Conservation (phyloP, 768 basidiomycete genomes). For the Suillus sp. region DNA sequence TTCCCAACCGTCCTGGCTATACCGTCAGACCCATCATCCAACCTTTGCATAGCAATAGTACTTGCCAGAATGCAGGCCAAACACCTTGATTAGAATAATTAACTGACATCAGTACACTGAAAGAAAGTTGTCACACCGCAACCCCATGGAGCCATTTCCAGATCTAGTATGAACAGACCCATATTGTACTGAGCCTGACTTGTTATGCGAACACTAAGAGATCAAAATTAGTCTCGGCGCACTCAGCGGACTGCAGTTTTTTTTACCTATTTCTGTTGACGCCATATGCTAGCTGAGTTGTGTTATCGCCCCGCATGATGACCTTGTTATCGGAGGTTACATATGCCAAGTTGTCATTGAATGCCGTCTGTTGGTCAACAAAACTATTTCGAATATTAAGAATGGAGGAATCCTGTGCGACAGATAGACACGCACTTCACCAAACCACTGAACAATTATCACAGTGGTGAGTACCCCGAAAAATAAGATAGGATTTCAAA, state of each 20-base stretch:
- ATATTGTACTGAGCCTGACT: conserved; percentile 65
- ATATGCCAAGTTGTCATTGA: conserved; percentile 55
- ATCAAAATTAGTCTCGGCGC: neutral
- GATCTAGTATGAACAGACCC: conserved; percentile 83
- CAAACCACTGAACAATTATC: conserved; percentile 51
- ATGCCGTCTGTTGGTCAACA: conserved; percentile 56
- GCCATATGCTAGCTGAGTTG: conserved; percentile 53
- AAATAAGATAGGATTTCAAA: conserved; percentile 13
- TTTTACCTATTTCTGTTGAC: conserved; percentile 62
- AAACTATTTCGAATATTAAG: conserved; percentile 46
- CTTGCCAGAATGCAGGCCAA: conserved; percentile 84
- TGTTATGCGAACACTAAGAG: conserved; percentile 71
- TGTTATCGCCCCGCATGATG: conserved; percentile 79
- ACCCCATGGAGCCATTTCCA: conserved; percentile 84
- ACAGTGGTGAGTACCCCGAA: conserved; percentile 16
- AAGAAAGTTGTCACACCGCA: conserved; percentile 58
- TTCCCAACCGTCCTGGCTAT: conserved; percentile 41
- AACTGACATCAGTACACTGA: conserved; percentile 10
- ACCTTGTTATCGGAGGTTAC: conserved; percentile 59
- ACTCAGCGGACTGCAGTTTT: conserved; percentile 7
- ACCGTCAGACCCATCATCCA: conserved; percentile 6
- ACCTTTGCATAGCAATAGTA: conserved; percentile 1
- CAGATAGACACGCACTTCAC: conserved; percentile 56
- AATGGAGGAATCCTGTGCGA: neutral
- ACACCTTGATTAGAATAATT: conserved; percentile 46